Evolutionary conservation across 768 basidiomycete genomes (phyloP).

Genomic region (Pleurotus cornucopiae): DNA sequence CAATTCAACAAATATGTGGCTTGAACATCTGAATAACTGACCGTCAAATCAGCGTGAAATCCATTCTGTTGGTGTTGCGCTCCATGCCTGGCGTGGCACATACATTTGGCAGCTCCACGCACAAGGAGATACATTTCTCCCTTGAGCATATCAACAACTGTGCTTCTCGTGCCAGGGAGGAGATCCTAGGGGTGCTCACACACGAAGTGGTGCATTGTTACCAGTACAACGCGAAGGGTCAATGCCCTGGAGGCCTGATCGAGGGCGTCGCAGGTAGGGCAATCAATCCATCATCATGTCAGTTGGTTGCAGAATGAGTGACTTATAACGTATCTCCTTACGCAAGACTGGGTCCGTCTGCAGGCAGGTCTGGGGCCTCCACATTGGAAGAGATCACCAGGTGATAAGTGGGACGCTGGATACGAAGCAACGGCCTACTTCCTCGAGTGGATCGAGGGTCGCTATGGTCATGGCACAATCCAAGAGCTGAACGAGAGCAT

Average conservation of each 20-base stretch:
- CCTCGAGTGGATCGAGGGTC: constrained; percentile 61
- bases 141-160: constrained; percentile 54
- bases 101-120: constrained; percentile 46
- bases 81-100: constrained; percentile 70
- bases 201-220: constrained; percentile 80
- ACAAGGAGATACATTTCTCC: constrained; percentile 76
- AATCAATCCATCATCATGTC: background rate
- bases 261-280: constrained; percentile 71
- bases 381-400: constrained; percentile 56
- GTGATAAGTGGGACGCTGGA: constrained; percentile 67
- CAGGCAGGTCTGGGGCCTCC: constrained; percentile 56
- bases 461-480: constrained; percentile 49
- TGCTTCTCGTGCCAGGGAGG: constrained; percentile 40
- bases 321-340: background rate
- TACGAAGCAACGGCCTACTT: constrained; percentile 75
- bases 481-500: constrained; percentile 54
- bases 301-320: background rate
- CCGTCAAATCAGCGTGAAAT: constrained; percentile 36
- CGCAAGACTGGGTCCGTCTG: constrained; percentile 67
- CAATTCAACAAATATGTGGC: background rate
- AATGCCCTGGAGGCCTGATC: constrained; percentile 66
- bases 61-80: constrained; percentile 56
- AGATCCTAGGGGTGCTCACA: constrained; percentile 58
- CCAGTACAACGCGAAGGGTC: constrained; percentile 59
- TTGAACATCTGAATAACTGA: background rate